Evolutionary conservation across 768 basidiomycete genomes (phyloP), one percentile per base, ranked within the genome.

Genomic region (Lentinula sp.): DNA sequence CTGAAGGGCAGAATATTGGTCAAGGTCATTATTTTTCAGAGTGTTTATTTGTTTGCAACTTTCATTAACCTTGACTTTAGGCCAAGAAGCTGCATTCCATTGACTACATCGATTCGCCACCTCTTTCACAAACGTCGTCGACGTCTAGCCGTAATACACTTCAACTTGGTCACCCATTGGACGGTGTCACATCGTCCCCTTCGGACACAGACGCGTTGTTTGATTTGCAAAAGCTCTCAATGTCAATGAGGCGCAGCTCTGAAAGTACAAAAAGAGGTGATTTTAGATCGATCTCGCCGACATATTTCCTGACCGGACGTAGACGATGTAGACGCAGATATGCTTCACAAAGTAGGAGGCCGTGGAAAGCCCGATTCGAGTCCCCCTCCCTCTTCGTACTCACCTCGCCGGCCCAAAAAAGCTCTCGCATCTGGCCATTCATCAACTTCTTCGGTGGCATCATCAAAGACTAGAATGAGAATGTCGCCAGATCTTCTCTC

Each of bases 1-100:
- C 77, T 99, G 48, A 90, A 83, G 69, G 85, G 88, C 4, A 83
- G 82, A 66, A 85, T 98, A 28, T 64, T 98, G 62, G 75, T 99
- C 63, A 99, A 99, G 80, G 90, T 87, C 41, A 62, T 65, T 69
- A 58, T 51, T 59, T 56, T 64, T 23, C 35, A 6, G 54, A 48
- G 12, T 57, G 4, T 57, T 52, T 16, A 48, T 53, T 32, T 57
- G 62, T 39, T 46, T 51, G 42, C 33, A 36, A 35, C 33, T 41
- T 32, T 12, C 45, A 32, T 37, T 48, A 15, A 50, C 20, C 28
- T 60, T 18, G 13, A 4, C 8, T 36, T 15, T 58, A 90, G 88
- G 83, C 91, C 2, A 94, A 93, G 79, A 91, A 92, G 66, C 71
- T 90, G n/a, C 82, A 84, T 53, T 71, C 90, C 28, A 62, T 65